phyloP scores from a whole-genome alignment of 768 basidiomycete species.

The Suillus lakei region DNA sequence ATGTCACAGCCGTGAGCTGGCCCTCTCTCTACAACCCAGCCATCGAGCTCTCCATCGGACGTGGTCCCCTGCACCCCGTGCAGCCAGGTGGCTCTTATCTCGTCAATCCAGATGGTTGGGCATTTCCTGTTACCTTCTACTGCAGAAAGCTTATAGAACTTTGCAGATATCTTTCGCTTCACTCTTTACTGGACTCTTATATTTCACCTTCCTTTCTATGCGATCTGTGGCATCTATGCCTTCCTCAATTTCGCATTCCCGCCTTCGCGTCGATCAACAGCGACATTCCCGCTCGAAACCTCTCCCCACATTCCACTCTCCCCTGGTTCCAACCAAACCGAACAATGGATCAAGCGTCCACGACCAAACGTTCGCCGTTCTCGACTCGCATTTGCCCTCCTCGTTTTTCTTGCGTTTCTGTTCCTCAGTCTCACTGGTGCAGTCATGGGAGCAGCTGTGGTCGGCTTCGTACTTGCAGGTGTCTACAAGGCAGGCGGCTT shows the following conservation, averaged over 20 bases:
- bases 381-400: constrained; percentile 42
- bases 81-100: constrained; percentile 42
- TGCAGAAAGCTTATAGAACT: neutral
- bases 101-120: constrained; percentile 35
- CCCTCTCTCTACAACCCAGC: constrained; percentile 44
- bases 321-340: neutral
- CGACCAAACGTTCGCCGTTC: constrained; percentile 42
- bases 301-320: neutral
- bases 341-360: constrained; percentile 19
- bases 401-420: constrained; percentile 44
- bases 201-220: constrained; percentile 47
- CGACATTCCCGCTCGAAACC: constrained; percentile 11
- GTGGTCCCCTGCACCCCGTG: constrained; percentile 35
- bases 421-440: constrained; percentile 40
- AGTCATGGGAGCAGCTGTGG: constrained; percentile 42
- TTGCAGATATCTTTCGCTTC: constrained; percentile 47
- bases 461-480: constrained; percentile 43
- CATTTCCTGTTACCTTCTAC: neutral
- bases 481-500: constrained; percentile 43
- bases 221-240: constrained; percentile 45
- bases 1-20: constrained; percentile 33
- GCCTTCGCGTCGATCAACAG: constrained; percentile 25
- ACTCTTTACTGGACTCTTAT: constrained; percentile 55
- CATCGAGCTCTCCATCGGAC: constrained; percentile 36
- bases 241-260: constrained; percentile 47